These are phyloP conservation scores for Passalora sequoiae DNA, from an alignment of 2,329 filamentous ascomycete genomes.

Conservation along the genomic window DNA sequence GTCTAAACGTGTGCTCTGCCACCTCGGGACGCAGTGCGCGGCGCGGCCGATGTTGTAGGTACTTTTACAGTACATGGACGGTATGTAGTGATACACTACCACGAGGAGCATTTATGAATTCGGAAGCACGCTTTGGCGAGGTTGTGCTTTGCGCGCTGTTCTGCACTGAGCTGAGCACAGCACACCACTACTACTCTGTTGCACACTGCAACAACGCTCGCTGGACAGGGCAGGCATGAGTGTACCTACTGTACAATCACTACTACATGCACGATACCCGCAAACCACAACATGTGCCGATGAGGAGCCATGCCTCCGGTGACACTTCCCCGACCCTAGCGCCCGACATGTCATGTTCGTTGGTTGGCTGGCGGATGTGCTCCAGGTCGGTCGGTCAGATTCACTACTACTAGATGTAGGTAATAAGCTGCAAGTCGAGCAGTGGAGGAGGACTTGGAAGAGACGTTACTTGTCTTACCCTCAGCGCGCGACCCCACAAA, in stretches of 20 bases:
- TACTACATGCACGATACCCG: neutral
- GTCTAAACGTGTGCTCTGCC: neutral
- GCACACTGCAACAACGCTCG: too few relatives aligned
- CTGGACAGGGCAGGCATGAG: too few relatives aligned
- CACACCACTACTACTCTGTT: too few relatives aligned
- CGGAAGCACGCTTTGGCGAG: neutral
- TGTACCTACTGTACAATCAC: too few relatives aligned
- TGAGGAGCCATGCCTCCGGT: conserved; percentile 8
- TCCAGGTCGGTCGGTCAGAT: too few relatives aligned
- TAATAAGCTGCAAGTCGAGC: too few relatives aligned
- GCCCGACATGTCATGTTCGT: neutral
- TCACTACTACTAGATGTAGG: too few relatives aligned
- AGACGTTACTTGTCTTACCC: neutral
- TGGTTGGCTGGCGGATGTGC: neutral
- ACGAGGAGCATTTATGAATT: neutral
- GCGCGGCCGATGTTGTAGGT: neutral
- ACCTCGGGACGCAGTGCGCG: neutral
- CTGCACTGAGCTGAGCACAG: neutral
- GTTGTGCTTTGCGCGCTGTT: neutral
- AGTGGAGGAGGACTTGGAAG: neutral
- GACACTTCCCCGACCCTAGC: conserved; percentile 7
- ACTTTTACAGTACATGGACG: too few relatives aligned
- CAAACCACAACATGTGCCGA: conserved; percentile 5
- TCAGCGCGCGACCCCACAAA: neutral
- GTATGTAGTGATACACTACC: too few relatives aligned